These are phyloP conservation scores for Gloeostereum incarnatum DNA, from an alignment of 768 basidiomycete species.

Conservation along the genomic window DNA sequence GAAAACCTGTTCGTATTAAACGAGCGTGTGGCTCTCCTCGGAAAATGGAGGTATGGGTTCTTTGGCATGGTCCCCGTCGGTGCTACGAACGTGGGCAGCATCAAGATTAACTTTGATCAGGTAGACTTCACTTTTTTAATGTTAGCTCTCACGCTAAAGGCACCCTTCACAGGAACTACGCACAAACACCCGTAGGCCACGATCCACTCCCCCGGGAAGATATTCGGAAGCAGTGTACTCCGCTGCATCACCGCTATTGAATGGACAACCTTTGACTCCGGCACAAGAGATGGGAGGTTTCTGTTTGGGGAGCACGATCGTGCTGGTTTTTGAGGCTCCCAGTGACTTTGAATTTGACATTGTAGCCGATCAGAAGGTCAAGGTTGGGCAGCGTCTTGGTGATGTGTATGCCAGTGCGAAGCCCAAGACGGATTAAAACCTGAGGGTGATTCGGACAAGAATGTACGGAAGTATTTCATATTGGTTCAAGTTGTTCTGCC, in stretches of 20 bases:
- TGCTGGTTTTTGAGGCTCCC: conserved; percentile 95
- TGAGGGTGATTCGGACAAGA: no score
- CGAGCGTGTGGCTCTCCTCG: conserved; percentile 92
- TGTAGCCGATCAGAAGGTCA: conserved; percentile 72
- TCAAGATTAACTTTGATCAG: conserved; percentile 92
- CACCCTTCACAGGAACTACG: conserved; percentile 54
- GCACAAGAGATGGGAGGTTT: conserved; percentile 99
- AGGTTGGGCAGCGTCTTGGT: conserved; percentile 79
- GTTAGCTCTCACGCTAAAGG: conserved; percentile 3
- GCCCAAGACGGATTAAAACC: no score
- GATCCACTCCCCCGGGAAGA: conserved; percentile 73
- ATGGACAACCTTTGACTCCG: conserved; percentile 78
- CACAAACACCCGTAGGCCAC: conserved; percentile 74
- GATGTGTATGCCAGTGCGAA: no score
- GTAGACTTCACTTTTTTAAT: conserved; percentile 22
- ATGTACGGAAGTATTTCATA: no score
- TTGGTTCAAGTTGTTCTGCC: no score
- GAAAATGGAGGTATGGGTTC: conserved; percentile 92
- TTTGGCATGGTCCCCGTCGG: conserved; percentile 98
- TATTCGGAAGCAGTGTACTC: conserved; percentile 91
- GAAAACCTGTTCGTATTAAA: conserved; percentile 96
- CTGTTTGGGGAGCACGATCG: conserved; percentile 90
- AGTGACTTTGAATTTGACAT: conserved; percentile 70
- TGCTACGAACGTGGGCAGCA: conserved; percentile 96
- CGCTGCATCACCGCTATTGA: conserved; percentile 70